Conservation (phyloP, 768 basidiomycete genomes). For the Lentinula lateritia region DNA sequence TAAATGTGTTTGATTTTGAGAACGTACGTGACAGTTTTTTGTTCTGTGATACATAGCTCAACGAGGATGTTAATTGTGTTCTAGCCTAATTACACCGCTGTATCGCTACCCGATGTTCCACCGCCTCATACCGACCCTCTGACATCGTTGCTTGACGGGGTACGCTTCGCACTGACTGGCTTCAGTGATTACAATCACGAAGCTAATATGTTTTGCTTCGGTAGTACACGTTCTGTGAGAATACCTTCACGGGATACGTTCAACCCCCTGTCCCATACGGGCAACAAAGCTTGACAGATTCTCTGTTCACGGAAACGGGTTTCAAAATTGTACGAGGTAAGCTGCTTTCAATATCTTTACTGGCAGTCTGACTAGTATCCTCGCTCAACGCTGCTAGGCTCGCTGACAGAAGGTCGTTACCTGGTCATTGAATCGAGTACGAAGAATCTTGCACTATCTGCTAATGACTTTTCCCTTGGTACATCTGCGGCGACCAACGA, state of each 20-base stretch:
- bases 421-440: conserved; percentile 5
- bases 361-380: background rate
- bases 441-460: background rate
- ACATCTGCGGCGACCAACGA: background rate
- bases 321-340: conserved; percentile 7
- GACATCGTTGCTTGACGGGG: conserved; percentile 3
- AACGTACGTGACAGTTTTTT: background rate
- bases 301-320: conserved; percentile 5
- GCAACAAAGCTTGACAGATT: background rate
- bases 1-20: background rate
- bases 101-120: background rate
- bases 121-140: conserved; percentile 4
- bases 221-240: conserved; percentile 4
- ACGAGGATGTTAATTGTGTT: background rate
- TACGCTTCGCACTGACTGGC: background rate
- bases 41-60: background rate
- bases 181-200: background rate
- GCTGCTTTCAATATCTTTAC: background rate
- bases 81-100: conserved; percentile 1
- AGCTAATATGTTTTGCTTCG: background rate
- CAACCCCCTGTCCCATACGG: conserved; percentile 5
- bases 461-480: background rate
- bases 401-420: conserved; percentile 7
- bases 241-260: background rate
- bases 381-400: background rate